Conservation (phyloP, 345 rosid genomes). For the Brassica nigra region DNA sequence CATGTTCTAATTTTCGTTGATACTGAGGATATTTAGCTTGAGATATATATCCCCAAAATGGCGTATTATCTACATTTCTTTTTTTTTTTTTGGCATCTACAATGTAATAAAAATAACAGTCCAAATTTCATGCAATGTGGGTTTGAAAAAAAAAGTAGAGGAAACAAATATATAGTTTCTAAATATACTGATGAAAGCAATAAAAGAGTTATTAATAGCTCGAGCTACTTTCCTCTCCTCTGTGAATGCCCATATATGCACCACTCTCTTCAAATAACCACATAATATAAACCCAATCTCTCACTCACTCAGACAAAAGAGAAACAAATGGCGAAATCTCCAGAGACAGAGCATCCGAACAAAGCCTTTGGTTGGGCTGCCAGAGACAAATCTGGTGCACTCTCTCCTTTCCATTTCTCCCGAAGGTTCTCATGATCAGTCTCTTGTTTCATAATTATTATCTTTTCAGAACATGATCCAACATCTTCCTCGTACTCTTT, state of each 20-base stretch:
- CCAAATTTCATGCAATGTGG: neutral
- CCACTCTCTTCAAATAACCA: neutral
- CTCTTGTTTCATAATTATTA: neutral
- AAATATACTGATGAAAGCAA: neutral
- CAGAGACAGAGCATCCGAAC: constrained; percentile 1
- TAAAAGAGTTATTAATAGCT: neutral
- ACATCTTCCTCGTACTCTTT: no score
- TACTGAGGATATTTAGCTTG: neutral
- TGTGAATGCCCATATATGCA: neutral
- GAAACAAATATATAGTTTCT: neutral
- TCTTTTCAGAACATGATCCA: no score
- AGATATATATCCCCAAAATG: neutral
- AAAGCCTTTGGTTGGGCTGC: constrained; percentile 4
- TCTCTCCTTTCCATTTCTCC: neutral
- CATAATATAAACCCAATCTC: neutral
- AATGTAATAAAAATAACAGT: neutral
- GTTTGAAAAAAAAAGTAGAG: neutral
- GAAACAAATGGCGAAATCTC: neutral
- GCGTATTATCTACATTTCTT: neutral
- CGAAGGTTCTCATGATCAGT: neutral
- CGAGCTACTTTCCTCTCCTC: constrained; percentile 1
- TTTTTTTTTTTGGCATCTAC: neutral
- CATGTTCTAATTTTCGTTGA: neutral
- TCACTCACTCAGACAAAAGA: neutral
- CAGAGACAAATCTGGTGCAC: neutral